A percentile compares a stretch with the other conserved stretches of the same genome.
Evolutionary conservation across 1,139 yeast species (phyloP).

Genomic region (Casaregolazyma suthepensis): DNA sequence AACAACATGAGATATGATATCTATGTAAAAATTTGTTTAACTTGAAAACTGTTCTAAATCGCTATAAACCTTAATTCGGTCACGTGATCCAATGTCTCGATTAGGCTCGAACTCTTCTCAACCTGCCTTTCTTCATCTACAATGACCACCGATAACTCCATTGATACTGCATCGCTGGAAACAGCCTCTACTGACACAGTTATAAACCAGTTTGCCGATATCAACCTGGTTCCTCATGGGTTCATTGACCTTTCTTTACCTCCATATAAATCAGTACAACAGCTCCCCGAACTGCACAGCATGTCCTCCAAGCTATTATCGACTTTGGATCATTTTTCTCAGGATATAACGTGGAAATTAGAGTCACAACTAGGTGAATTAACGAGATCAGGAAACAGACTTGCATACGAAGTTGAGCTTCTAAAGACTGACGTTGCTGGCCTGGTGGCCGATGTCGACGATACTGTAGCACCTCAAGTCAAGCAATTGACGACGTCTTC

Average conservation of each 20-base stretch:
- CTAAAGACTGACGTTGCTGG: constrained; percentile 29
- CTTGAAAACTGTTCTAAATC: neutral
- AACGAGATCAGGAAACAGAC: constrained; percentile 26
- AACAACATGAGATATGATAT: no score
- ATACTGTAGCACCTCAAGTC: constrained; percentile 18
- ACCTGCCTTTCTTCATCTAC: neutral
- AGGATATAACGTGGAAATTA: constrained; percentile 30
- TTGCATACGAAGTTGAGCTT: constrained; percentile 33
- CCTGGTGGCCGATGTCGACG: constrained; percentile 23
- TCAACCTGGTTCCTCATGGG: constrained; percentile 30
- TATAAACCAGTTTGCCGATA: constrained; percentile 25
- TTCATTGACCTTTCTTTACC: constrained; percentile 26
- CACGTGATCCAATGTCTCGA: neutral
- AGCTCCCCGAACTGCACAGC: constrained; percentile 28
- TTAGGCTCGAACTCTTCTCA: neutral
- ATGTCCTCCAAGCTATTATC: constrained; percentile 31
- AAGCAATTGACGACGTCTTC: constrained; percentile 16
- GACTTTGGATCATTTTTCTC: constrained; percentile 30
- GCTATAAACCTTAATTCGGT: neutral
- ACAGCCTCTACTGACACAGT: constrained; percentile 18
- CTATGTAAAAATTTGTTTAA: neutral
- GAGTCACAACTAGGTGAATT: constrained; percentile 27
- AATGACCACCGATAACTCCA: neutral
- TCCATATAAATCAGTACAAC: constrained; percentile 16
- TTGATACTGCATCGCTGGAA: neutral